Evolutionary conservation across 1,284 basidiomycete genomes (phyloP), one percentile per base, ranked within the genome.

Genomic region (Trametes sp.): DNA sequence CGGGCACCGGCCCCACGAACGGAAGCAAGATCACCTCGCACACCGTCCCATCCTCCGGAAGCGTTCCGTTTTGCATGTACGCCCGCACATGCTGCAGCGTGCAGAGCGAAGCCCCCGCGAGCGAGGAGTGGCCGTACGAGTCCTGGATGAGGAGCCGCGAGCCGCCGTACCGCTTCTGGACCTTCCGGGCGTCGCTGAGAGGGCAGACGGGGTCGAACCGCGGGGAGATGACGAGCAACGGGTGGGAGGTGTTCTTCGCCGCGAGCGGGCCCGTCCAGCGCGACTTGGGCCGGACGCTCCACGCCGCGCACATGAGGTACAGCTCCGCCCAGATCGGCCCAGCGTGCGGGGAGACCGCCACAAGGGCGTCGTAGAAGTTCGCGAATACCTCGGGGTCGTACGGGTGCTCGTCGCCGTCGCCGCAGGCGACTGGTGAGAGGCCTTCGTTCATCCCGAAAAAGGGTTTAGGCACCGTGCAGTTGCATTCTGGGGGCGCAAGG

Each of bases 21-120:
- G 69, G 68, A 57, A 66, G 42, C 48, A 56, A 66, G 21, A 69
- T 68, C 16, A 56, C 54, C 52, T 70, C 63, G 57, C 83, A 85
- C 8, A 82, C 69, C 6, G 80, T 80, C 1, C 75, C 81, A 21
- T 73, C 72, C 24, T 70, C 65, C 2, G 83, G 83, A 2, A 84
- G 66, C 5, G 72, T 75, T 2, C 82, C 82, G 21, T 77, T 67
- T 9, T 72, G 63, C 62, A 83, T 80, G 66, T 85, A 84, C 2
- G 73, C 70, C 11, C 76, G 74, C 21, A 84, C 69, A 56, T 79
- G 66, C 45, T 73, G 72, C 29, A 75, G 72, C 0, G 82, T 83
- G 74, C 82, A 84, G 11, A 79, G 57, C 6, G 82, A 84, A 8
- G 80, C 76, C 14, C 75, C 76, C 1, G 76, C 59, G 19, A 81